Evolutionary conservation across 495 filamentous ascomycete genomes (phyloP), one percentile per base, ranked within the genome.

Genomic region (Lepidopterella palustris): DNA sequence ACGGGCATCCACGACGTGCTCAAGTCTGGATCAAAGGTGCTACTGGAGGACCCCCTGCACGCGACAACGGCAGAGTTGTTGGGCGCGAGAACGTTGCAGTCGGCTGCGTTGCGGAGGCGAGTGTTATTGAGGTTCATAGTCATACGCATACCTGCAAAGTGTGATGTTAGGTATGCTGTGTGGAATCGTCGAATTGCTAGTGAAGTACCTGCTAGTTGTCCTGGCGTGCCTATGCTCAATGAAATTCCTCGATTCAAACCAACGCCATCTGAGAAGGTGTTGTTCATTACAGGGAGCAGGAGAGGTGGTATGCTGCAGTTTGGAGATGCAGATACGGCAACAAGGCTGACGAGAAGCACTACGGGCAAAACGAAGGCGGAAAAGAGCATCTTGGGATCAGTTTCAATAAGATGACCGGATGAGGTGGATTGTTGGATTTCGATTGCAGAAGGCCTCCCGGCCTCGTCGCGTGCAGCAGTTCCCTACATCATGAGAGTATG

Each of bases 61-160:
- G n/a, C 20, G 11, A 31, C 29, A 18, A 31, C 23, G 29, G 25
- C 29, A 20, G 50, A 26, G 11, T 21, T 31, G 50, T 18, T 31
- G 50, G 25, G 25, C 11, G 1, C 20, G 5, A 29, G 29, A 2
- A 31, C 20, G n/a, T n/a, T 24, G 11, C 50, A 53, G 26, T 53
- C 50, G 11, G 26, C 25, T 26, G 25, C 50, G 29, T 53, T 53
- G n/a, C 20, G 25, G 3, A 53, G 5, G 26, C 11, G n/a, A 26
- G 50, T 53, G 50, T 53, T 53, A 26, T 53, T 53, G 23, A 26
- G 20, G 29, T 28, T 28, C 23, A 53, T 27, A 5, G 50, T 53
- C 26, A 53, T 28, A 13, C 50, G 50, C 50, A 53, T 26, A 11
- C 50, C 50, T 53, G n/a, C n/a, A n/a, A n/a, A n/a, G n/a, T n/a